Evolutionary conservation across 148 eudicot genomes (phyloP).

Genomic region (Limonium bicolor): DNA sequence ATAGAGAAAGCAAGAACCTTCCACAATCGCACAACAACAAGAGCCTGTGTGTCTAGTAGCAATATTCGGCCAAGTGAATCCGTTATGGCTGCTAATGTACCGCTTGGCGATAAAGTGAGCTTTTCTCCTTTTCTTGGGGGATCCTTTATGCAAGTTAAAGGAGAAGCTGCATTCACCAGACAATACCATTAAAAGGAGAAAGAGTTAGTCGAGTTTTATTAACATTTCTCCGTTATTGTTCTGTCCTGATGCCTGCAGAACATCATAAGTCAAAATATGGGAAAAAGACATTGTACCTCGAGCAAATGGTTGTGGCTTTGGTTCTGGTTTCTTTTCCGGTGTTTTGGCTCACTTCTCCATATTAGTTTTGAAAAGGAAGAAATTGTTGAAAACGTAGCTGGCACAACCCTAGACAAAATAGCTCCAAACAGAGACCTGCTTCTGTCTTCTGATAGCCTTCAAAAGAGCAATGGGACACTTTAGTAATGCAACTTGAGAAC

Average conservation of each 20-base stretch:
- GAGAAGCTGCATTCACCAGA: conserved; percentile 78
- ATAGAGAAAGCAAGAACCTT: conserved; percentile 35
- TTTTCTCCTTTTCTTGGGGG: conserved; percentile 90
- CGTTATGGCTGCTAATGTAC: conserved; percentile 96
- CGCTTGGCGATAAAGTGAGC: conserved; percentile 92
- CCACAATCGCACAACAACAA: conserved; percentile 88
- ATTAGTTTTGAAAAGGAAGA: conserved; percentile 69
- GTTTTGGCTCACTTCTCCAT: conserved; percentile 64
- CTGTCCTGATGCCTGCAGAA: too few relatives aligned
- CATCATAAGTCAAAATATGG: background rate
- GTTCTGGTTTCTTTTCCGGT: conserved; percentile 41
- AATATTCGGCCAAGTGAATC: conserved; percentile 95
- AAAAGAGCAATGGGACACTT: background rate
- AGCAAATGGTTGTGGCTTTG: conserved; percentile 79
- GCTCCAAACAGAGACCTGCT: conserved; percentile 82
- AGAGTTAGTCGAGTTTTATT: too few relatives aligned
- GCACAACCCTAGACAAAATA: conserved; percentile 85
- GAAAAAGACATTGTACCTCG: conserved; percentile 30
- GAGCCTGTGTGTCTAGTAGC: conserved; percentile 90
- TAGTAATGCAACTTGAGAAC: background rate
- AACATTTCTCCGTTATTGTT: too few relatives aligned
- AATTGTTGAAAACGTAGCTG: conserved; percentile 86
- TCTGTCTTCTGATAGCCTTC: conserved; percentile 86
- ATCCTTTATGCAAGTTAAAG: conserved; percentile 87
- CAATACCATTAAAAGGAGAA: too few relatives aligned